Evolutionary conservation across 352 stramenopile species (phyloP).

Genomic region (Blastocystis hominis): DNA sequence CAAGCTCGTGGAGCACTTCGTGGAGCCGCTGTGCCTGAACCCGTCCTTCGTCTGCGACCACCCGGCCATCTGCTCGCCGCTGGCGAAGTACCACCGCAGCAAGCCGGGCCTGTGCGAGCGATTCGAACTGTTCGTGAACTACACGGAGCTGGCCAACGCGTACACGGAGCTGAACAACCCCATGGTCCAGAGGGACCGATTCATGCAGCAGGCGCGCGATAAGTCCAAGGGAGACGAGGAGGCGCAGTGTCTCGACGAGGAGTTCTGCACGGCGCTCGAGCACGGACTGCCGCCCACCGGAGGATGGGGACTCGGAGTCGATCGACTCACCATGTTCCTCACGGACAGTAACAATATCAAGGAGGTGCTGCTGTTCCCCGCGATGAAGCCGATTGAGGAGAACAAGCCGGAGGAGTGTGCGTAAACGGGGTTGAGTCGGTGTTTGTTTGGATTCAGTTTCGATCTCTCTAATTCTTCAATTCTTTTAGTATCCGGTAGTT

Average conservation of each 20-base stretch:
- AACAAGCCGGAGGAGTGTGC: slow-evolving; percentile 44
- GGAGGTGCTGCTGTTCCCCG: slow-evolving; percentile 96
- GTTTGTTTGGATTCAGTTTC: slow-evolving; percentile 37
- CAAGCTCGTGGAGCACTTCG: slow-evolving; percentile 89
- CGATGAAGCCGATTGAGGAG: slow-evolving; percentile 82
- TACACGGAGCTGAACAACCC: slow-evolving; percentile 98
- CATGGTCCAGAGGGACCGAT: slow-evolving; percentile 85
- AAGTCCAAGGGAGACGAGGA: slow-evolving; percentile 74
- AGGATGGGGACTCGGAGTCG: slow-evolving; percentile 89
- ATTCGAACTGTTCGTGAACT: slow-evolving; percentile 93
- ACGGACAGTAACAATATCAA: slow-evolving; percentile 94
- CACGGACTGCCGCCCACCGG: slow-evolving; percentile 89
- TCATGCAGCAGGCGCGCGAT: slow-evolving; percentile 79
- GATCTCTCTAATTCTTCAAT: not conserved
- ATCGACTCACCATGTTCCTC: slow-evolving; percentile 95
- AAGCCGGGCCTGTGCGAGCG: slow-evolving; percentile 85
- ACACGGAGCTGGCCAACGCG: slow-evolving; percentile 88
- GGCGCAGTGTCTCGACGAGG: slow-evolving; percentile 82
- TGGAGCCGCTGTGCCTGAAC: slow-evolving; percentile 82
- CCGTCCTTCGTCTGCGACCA: slow-evolving; percentile 96
- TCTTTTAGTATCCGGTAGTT: not conserved
- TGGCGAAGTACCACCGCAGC: slow-evolving; percentile 76
- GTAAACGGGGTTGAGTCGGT: not conserved
- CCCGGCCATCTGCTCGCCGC: slow-evolving; percentile 87
- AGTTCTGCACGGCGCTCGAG: slow-evolving; percentile 92